Conservation (phyloP, 495 filamentous ascomycete genomes). For the Penicillium coffeae region DNA sequence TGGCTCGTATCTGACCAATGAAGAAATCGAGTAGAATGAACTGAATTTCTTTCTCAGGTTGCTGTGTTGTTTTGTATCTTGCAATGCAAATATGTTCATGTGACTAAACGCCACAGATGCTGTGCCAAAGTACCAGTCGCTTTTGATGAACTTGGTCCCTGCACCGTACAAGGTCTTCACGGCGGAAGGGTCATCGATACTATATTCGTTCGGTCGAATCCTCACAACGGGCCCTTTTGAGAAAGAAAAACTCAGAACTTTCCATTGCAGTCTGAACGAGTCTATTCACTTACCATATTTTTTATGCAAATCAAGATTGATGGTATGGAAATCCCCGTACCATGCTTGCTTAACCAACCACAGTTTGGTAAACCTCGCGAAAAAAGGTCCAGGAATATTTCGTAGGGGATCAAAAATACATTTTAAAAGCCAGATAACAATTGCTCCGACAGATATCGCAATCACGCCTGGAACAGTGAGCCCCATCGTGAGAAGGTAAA, state of each 20-base stretch:
- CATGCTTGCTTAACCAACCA: neutral
- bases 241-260: too few species aligned
- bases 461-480: neutral
- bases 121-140: conserved; percentile 7
- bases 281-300: neutral
- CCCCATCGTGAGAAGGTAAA: neutral
- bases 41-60: conserved; percentile 16
- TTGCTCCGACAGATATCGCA: neutral
- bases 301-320: conserved; percentile 31
- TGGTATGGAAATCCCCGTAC: conserved; percentile 20
- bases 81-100: conserved; percentile 21
- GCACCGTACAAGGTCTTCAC: conserved; percentile 30
- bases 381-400: neutral
- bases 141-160: conserved; percentile 12
- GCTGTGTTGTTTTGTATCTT: conserved; percentile 16
- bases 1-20: conserved; percentile 41
- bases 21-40: conserved; percentile 40
- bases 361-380: neutral
- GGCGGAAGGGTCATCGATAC: conserved; percentile 28
- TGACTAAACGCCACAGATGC: neutral
- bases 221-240: conserved; percentile 21
- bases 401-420: neutral
- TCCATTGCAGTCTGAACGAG: too few species aligned
- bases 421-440: neutral
- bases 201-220: conserved; percentile 30